Evolutionary conservation across 257 asterid genomes (phyloP).

Genomic region (Solanum pennellii): DNA sequence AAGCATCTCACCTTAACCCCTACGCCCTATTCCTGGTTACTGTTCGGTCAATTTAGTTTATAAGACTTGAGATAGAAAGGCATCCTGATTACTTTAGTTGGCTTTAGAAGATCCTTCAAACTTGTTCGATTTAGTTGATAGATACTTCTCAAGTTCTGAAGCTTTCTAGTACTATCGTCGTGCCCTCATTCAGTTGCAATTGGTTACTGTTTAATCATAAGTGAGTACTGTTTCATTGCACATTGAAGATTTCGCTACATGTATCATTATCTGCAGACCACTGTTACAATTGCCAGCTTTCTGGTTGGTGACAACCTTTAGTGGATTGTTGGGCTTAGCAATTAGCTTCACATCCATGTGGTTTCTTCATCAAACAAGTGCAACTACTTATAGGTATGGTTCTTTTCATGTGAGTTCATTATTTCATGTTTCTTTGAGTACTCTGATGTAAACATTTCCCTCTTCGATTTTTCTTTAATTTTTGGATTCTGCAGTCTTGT

Average conservation of each 20-base stretch:
- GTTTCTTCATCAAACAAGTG: slow-evolving; percentile 97
- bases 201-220: not conserved
- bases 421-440: not conserved
- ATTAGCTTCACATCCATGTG: slow-evolving; percentile 97
- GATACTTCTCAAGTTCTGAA: not conserved
- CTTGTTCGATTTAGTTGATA: not conserved
- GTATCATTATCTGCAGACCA: slow-evolving; percentile 38
- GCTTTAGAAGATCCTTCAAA: not conserved
- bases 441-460: not conserved
- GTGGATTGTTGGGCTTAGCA: slow-evolving; percentile 85
- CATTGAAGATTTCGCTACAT: not conserved
- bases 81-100: not conserved
- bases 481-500: slow-evolving; percentile 50
- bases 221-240: not conserved
- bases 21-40: not conserved
- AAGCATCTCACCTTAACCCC: not conserved
- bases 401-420: not conserved
- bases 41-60: not conserved
- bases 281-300: slow-evolving; percentile 61
- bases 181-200: not conserved
- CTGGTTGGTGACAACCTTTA: slow-evolving; percentile 73
- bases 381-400: slow-evolving; percentile 77
- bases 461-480: not conserved
- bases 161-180: not conserved
- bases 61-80: not conserved